Base-by-base conservation (phyloP, 192 early-diverging fungal species). In the Coemansia sp. region DNA sequence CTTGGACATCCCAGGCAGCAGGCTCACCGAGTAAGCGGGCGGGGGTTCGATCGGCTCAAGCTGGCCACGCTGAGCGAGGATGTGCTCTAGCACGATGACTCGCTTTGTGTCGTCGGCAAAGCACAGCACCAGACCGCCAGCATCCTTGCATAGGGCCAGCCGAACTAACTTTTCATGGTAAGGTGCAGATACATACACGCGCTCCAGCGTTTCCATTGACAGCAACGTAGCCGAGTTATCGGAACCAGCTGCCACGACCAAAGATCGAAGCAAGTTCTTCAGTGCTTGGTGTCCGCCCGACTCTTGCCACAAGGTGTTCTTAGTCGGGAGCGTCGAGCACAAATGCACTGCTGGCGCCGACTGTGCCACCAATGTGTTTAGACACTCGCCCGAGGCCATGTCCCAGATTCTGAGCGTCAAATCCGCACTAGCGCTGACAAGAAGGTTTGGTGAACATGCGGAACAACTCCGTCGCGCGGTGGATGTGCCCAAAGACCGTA, bases 381-480 rank as follows among this genome's bases (percentile, higher is more conserved):
- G 63, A 37, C 67, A 72, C 7, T 65, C 68, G 17, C 68, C 70
- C 1, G 73, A 50, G 39, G 24, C 53, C 39, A 59, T 24, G 29
- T 75, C 62, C 81, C 81, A 84, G 54, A 84, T 63, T 36, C 73
- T 67, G 45, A 84, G 44, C 17, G 73, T 75, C 57, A 84, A 48
- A 19, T 84, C 81, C n/a, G 69, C 75, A 64, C 77, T 75, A 36
- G 81, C 81, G 36, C 80, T 83, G 31, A 83, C 41, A 63, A 83
- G 62, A 27, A 77, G 48, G 16, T 31, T 61, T 33, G 54, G 54
- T 0, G 54, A 57, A 16, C 54, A 57, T 1, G 54, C 31, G 17
- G 54, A 3, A 33, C 54, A 57, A 14, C 54, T 34, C 11, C 16
- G 34, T 33, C 4, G 54, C 11, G 60, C 60, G 41, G 60, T 6